Percentiles rank a stretch among this genome's conserved stretches.
Conservation (phyloP, 345 rosid genomes). For the Corchorus capsularis region DNA sequence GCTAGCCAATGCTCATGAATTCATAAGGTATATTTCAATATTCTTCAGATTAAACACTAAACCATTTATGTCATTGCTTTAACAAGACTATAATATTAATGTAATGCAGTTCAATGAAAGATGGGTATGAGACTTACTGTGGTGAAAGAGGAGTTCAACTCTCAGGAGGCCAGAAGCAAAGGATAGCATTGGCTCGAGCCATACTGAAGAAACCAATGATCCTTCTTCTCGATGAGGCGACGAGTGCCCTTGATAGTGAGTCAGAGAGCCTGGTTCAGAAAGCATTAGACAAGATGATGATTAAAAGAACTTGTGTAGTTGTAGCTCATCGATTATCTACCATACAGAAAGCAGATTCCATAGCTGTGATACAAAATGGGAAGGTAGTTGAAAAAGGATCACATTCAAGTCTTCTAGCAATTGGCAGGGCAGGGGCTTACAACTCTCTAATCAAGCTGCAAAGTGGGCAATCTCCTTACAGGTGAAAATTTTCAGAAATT, state of each 20-base stretch:
- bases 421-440: constrained; percentile 35
- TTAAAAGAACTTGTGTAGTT: constrained; percentile 38
- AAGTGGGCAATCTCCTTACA: constrained; percentile 24
- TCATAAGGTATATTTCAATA: constrained; percentile 31
- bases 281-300: constrained; percentile 49
- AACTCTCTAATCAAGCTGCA: constrained; percentile 42
- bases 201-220: constrained; percentile 39
- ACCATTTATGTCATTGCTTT: neutral
- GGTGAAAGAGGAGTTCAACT: constrained; percentile 48
- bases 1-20: constrained; percentile 44
- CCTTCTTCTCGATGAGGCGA: constrained; percentile 45
- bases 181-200: constrained; percentile 46
- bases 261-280: constrained; percentile 45
- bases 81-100: neutral
- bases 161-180: constrained; percentile 55
- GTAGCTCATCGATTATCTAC: constrained; percentile 50
- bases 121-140: constrained; percentile 39
- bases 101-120: constrained; percentile 33
- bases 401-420: constrained; percentile 30
- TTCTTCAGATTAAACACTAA: neutral
- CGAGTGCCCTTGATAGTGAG: constrained; percentile 43
- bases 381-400: constrained; percentile 46
- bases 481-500: neutral
- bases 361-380: constrained; percentile 44
- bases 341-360: constrained; percentile 36